Percentiles rank a stretch among this genome's conserved stretches.
These are phyloP conservation scores for Pythium sp. DNA, from an alignment of 352 stramenopile genomes.

Conservation along the genomic window DNA sequence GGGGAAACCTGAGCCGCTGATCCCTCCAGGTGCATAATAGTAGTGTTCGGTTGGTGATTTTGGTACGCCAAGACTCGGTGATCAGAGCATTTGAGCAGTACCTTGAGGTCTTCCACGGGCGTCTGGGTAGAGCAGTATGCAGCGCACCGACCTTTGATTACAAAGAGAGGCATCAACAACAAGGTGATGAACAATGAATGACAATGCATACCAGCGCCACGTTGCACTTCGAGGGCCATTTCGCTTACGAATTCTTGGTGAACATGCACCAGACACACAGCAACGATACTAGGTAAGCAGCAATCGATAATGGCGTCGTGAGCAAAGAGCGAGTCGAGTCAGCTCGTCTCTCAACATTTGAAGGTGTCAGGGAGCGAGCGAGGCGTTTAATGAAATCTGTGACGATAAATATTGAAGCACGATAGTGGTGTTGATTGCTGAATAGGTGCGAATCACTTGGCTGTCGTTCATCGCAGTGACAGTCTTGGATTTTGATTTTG, in stretches of 20 bases:
- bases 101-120: neutral
- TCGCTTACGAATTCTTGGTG: neutral
- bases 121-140: neutral
- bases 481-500: neutral
- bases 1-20: neutral
- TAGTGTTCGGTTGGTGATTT: neutral
- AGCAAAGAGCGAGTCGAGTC: neutral
- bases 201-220: neutral
- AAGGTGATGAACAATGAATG: neutral
- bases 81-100: neutral
- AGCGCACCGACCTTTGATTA: neutral
- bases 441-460: neutral
- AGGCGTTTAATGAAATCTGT: neutral
- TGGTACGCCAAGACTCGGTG: neutral
- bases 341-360: neutral
- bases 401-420: neutral
- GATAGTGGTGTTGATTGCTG: neutral
- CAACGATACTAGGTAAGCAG: neutral
- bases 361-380: neutral
- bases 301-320: neutral
- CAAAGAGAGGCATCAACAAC: neutral
- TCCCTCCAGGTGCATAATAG: neutral
- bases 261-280: neutral
- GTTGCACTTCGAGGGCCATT: neutral
- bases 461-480: neutral